A percentile compares a stretch with the other conserved stretches of the same genome.
These are phyloP conservation scores for Cytospora piceicola DNA, from an alignment of 2,329 filamentous ascomycete species.

Conservation along the genomic window DNA sequence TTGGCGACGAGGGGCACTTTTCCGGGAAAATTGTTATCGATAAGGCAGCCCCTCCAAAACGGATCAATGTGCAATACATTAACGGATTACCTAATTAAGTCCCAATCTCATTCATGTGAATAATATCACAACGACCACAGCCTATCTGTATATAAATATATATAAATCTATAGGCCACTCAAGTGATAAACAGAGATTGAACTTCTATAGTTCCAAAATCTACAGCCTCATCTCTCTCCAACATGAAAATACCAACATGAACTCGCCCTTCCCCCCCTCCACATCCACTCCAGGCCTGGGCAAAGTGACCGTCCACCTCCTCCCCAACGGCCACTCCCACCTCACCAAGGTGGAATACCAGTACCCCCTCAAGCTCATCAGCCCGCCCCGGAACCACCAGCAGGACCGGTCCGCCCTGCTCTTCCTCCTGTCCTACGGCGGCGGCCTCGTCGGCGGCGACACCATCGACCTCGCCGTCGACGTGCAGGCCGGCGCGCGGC, in stretches of 20 bases:
- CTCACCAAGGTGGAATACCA: constrained; percentile 81
- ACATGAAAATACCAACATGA: constrained; percentile 43
- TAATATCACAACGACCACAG: not conserved
- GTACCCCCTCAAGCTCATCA: constrained; percentile 93
- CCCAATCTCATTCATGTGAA: not conserved
- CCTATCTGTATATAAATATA: not conserved
- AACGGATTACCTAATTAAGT: constrained; percentile 7
- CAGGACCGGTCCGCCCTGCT: constrained; percentile 71
- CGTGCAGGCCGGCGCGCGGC: constrained; percentile 65
- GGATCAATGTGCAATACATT: not conserved
- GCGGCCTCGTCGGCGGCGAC: constrained; percentile 89
- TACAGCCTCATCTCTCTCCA: not conserved
- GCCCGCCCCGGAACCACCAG: constrained; percentile 68
- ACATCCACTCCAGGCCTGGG: constrained; percentile 78
- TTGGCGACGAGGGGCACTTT: constrained; percentile 15
- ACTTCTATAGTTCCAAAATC: constrained; percentile 15
- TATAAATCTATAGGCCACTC: not conserved
- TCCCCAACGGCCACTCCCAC: constrained; percentile 72
- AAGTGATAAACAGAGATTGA: not conserved
- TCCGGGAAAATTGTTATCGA: constrained; percentile 22
- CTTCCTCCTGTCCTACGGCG: constrained; percentile 92
- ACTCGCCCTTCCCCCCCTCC: constrained; percentile 77
- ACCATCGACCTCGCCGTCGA: constrained; percentile 73
- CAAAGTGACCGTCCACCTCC: constrained; percentile 70
- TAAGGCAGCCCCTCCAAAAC: not conserved